Conservation (phyloP, 306 rosid species). For the Heteromeles arbutifolia region DNA sequence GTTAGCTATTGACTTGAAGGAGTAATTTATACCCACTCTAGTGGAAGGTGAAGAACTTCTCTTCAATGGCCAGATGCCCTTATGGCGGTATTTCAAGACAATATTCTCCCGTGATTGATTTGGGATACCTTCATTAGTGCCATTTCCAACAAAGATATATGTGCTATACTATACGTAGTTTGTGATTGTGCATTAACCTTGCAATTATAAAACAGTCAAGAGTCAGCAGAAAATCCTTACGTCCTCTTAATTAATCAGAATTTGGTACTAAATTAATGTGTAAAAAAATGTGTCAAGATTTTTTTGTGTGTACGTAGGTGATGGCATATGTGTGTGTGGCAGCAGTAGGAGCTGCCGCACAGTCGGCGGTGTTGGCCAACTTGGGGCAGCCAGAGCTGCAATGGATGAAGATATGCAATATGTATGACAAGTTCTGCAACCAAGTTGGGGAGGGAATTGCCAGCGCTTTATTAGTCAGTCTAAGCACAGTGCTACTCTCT, state of each 20-base stretch:
- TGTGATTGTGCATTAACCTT: no score
- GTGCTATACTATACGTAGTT: not conserved
- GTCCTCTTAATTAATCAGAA: not conserved
- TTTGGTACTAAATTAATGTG: not conserved
- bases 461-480: slow-evolving; percentile 48
- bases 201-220: no score
- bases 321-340: slow-evolving; percentile 70
- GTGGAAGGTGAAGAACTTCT: not conserved
- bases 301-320: slow-evolving; percentile 33
- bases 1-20: not conserved
- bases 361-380: slow-evolving; percentile 63
- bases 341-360: slow-evolving; percentile 56
- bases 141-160: not conserved
- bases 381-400: slow-evolving; percentile 75
- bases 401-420: slow-evolving; percentile 66
- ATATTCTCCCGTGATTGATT: not conserved
- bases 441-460: slow-evolving; percentile 81
- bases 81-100: no score
- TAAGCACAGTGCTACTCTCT: slow-evolving; percentile 57
- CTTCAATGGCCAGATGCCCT: no score
- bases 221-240: not conserved
- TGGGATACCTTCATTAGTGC: no score
- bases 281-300: not conserved
- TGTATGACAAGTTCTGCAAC: slow-evolving; percentile 83
- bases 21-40: not conserved